phyloP scores from a whole-genome alignment of 163 green algal genomes.

The Scenedesmus sp. region DNA sequence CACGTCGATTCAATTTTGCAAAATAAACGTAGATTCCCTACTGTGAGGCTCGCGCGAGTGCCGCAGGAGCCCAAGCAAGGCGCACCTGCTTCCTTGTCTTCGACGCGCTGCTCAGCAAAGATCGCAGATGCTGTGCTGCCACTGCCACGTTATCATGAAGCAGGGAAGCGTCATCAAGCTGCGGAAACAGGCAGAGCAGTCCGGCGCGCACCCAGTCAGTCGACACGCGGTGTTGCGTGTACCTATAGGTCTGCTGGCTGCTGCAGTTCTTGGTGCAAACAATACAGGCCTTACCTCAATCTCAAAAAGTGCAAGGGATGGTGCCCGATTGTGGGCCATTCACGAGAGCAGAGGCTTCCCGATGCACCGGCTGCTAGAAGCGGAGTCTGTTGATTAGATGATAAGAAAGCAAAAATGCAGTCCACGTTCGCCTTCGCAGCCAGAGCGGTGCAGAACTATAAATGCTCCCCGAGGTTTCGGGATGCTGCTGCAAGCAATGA shows the following conservation, averaged over 20 bases:
- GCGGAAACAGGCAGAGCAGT: neutral
- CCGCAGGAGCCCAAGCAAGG: neutral
- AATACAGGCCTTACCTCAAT: neutral
- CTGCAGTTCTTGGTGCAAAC: neutral
- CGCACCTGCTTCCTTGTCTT: slow-evolving; percentile 6
- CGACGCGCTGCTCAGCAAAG: neutral
- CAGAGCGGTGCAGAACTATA: neutral
- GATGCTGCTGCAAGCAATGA: neutral
- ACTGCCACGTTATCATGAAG: neutral
- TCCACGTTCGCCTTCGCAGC: neutral
- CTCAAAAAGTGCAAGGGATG: neutral
- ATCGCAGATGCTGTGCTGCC: neutral
- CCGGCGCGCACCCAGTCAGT: neutral
- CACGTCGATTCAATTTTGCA: neutral
- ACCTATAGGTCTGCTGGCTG: neutral
- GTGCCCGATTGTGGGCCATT: neutral
- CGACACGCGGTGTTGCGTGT: neutral
- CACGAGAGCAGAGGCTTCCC: neutral
- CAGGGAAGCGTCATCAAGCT: slow-evolving; percentile 4
- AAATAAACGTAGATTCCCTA: neutral
- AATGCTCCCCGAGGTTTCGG: neutral
- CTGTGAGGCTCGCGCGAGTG: neutral
- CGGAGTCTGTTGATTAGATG: neutral
- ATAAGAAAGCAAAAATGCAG: no score
- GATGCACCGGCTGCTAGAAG: neutral